A percentile compares a stretch with the other conserved stretches of the same genome.
These are phyloP conservation scores for Mucor lusitanicus DNA, from an alignment of 371 early-diverging fungal genomes.

Conservation along the genomic window DNA sequence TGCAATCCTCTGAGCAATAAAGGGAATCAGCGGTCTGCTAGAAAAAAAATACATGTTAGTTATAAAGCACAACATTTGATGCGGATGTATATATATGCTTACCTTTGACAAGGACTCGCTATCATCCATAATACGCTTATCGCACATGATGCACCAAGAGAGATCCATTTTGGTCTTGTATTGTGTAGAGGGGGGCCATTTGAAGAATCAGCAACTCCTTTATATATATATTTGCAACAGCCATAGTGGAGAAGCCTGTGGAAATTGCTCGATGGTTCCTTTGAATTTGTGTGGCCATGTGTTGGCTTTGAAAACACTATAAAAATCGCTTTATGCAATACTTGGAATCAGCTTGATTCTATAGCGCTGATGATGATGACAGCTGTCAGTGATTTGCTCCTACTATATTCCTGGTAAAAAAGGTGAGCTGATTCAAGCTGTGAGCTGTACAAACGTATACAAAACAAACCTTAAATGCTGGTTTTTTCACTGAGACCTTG, in stretches of 20 bases:
- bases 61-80: neutral
- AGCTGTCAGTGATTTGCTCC: neutral
- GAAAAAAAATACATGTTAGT: neutral
- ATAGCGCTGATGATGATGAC: neutral
- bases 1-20: constrained; percentile 8
- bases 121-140: constrained; percentile 10
- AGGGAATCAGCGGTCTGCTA: neutral
- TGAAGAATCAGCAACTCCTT: neutral
- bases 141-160: constrained; percentile 36
- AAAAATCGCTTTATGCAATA: neutral
- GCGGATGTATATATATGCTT: neutral
- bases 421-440: neutral
- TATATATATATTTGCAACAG: neutral
- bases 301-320: neutral
- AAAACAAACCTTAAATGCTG: neutral
- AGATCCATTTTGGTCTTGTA: constrained; percentile 18
- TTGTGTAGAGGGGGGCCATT: neutral
- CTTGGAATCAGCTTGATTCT: neutral
- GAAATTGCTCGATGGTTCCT: constrained; percentile 1
- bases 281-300: neutral
- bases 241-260: neutral
- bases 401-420: neutral
- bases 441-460: neutral
- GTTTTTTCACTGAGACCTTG: neutral
- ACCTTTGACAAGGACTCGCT: neutral